phyloP scores from a whole-genome alignment of 2,329 filamentous ascomycete genomes.

The Trichoderma endophyticum region DNA sequence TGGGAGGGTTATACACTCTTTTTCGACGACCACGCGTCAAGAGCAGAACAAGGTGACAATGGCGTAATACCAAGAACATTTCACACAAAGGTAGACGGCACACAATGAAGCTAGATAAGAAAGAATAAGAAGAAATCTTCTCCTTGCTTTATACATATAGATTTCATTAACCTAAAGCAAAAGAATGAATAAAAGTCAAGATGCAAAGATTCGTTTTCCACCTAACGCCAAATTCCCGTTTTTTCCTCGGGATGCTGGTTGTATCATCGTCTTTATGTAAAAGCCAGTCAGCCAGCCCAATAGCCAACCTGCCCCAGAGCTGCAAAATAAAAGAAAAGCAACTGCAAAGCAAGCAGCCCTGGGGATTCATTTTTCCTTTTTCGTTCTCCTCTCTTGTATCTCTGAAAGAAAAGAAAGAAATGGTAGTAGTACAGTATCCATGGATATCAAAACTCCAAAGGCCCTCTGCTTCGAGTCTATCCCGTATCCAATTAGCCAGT shows the following conservation, averaged over 20 bases:
- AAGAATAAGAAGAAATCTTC: background rate
- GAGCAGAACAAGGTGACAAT: background rate
- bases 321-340: background rate
- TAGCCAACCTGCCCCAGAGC: slow-evolving; percentile 21
- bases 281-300: slow-evolving; percentile 12
- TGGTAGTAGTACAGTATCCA: slow-evolving; percentile 21
- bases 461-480: slow-evolving; percentile 26
- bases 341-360: slow-evolving; percentile 1
- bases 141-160: slow-evolving; percentile 23
- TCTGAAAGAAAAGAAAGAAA: slow-evolving; percentile 15
- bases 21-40: background rate
- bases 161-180: slow-evolving; percentile 25
- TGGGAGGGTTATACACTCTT: background rate
- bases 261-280: slow-evolving; percentile 13
- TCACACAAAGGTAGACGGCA: background rate
- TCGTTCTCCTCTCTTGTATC: slow-evolving; percentile 8
- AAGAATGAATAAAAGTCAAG: background rate
- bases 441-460: slow-evolving; percentile 10
- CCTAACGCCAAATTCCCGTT: slow-evolving; percentile 23
- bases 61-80: background rate
- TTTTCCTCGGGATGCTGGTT: slow-evolving; percentile 22
- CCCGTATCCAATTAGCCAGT: slow-evolving; percentile 25
- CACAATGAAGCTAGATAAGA: background rate
- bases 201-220: background rate
- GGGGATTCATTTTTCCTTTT: background rate